phyloP scores from a whole-genome alignment of 805 yeast genomes.

The Torulaspora quercuum region DNA sequence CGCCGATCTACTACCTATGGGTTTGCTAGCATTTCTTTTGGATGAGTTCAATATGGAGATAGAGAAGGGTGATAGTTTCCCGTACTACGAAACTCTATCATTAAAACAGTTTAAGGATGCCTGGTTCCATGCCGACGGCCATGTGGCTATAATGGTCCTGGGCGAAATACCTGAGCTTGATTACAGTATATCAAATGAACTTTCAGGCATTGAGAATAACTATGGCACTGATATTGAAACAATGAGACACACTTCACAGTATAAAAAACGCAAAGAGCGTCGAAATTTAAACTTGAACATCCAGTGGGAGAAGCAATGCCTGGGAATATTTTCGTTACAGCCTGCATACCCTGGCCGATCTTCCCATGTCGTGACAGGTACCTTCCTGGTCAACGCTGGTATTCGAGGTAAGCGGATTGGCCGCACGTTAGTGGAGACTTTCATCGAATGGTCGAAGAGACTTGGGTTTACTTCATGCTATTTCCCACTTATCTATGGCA shows the following conservation, averaged over 20 bases:
- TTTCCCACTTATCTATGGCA: slow-evolving; percentile 83
- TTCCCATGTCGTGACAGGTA: slow-evolving; percentile 88
- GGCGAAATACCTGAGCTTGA: slow-evolving; percentile 64
- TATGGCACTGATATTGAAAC: slow-evolving; percentile 24
- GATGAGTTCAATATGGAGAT: slow-evolving; percentile 94
- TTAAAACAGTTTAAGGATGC: slow-evolving; percentile 73
- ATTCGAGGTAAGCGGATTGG: slow-evolving; percentile 93
- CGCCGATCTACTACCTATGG: slow-evolving; percentile 63
- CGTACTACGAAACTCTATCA: slow-evolving; percentile 76
- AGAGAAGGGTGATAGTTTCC: slow-evolving; percentile 81
- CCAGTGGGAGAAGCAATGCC: slow-evolving; percentile 90
- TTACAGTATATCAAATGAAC: slow-evolving; percentile 28
- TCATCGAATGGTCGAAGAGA: slow-evolving; percentile 84
- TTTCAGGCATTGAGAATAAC: slow-evolving; percentile 19
- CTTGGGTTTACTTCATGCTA: slow-evolving; percentile 82
- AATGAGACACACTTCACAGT: slow-evolving; percentile 27
- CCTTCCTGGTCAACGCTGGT: slow-evolving; percentile 86
- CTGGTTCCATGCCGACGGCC: slow-evolving; percentile 69
- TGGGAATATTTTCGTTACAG: slow-evolving; percentile 80
- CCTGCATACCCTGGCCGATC: slow-evolving; percentile 93
- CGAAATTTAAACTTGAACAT: slow-evolving; percentile 38
- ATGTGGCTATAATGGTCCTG: slow-evolving; percentile 51
- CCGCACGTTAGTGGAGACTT: slow-evolving; percentile 75
- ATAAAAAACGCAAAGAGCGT: slow-evolving; percentile 29
- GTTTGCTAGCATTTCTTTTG: slow-evolving; percentile 71